Evolutionary conservation across 2,329 filamentous ascomycete genomes (phyloP).

Genomic region (Ciborinia camelliae): DNA sequence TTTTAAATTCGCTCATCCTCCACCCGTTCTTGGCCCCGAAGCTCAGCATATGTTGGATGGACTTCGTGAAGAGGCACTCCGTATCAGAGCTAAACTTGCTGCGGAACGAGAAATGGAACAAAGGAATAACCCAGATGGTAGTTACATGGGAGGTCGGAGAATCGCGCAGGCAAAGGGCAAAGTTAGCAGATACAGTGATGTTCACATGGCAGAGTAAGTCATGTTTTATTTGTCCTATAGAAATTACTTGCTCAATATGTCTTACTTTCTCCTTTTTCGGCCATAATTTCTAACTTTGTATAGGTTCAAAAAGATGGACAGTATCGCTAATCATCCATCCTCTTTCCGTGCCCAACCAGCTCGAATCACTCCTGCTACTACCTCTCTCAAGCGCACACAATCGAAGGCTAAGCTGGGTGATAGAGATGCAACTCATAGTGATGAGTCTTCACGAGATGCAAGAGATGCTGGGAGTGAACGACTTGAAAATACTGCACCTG

Average conservation of each 20-base stretch:
- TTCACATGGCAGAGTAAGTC: conserved; percentile 66
- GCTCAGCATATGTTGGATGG: conserved; percentile 61
- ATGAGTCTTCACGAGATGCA: conserved; percentile 14
- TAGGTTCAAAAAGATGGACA: conserved; percentile 92
- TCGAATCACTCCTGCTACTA: conserved; percentile 49
- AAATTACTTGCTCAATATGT: background rate
- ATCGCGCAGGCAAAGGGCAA: conserved; percentile 79
- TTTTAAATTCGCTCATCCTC: conserved; percentile 58
- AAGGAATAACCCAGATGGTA: conserved; percentile 44
- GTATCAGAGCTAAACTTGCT: conserved; percentile 66
- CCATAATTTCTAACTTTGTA: background rate
- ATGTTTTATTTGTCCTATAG: background rate
- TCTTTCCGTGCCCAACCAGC: conserved; percentile 62
- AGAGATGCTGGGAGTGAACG: conserved; percentile 23
- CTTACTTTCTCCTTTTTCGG: background rate
- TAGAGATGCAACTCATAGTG: conserved; percentile 37
- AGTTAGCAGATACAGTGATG: conserved; percentile 74
- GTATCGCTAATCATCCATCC: conserved; percentile 82
- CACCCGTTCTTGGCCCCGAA: conserved; percentile 57
- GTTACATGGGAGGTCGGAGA: conserved; percentile 53
- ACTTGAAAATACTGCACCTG: conserved; percentile 41
- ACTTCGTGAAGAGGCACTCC: conserved; percentile 67
- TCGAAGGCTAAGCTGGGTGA: conserved; percentile 66
- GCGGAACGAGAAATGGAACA: conserved; percentile 56
- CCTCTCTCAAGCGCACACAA: conserved; percentile 48